These are phyloP conservation scores for Starmerella vitae DNA, from an alignment of 805 yeast genomes.

Conservation along the genomic window DNA sequence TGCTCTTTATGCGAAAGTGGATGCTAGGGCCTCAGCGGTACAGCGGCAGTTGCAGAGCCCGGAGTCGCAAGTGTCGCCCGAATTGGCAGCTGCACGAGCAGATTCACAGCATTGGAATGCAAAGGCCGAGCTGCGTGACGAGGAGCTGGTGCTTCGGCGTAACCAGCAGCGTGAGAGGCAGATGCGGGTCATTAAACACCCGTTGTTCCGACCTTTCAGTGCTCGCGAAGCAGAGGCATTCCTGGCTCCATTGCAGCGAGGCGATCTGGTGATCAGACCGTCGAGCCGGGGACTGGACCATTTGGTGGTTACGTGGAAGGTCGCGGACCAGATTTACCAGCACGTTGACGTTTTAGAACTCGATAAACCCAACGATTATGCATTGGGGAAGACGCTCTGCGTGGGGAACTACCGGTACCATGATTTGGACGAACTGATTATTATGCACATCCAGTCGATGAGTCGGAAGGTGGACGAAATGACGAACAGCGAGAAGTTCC, in stretches of 20 bases:
- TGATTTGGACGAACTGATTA: conserved; percentile 87
- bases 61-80: conserved; percentile 23
- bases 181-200: conserved; percentile 77
- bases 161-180: conserved; percentile 56
- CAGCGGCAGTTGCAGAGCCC: conserved; percentile 34
- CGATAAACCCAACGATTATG: conserved; percentile 48
- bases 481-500: conserved; percentile 77
- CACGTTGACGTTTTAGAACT: conserved; percentile 77
- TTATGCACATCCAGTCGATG: conserved; percentile 71
- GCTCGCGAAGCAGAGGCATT: conserved; percentile 84
- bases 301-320: conserved; percentile 91
- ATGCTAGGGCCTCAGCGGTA: conserved; percentile 55
- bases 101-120: conserved; percentile 67
- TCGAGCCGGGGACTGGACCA: conserved; percentile 81
- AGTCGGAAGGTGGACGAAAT: conserved; percentile 73
- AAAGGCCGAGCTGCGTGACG: conserved; percentile 46
- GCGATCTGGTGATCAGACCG: conserved; percentile 89
- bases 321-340: conserved; percentile 79
- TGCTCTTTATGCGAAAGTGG: conserved; percentile 59
- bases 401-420: conserved; percentile 62
- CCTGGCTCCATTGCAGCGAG: conserved; percentile 76
- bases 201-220: conserved; percentile 72
- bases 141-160: conserved; percentile 53
- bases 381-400: conserved; percentile 42
- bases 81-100: conserved; percentile 26